Percentiles rank a stretch among this genome's conserved stretches.
Conservation (phyloP, 805 yeast genomes). For the Yamadazyma philogaea region DNA sequence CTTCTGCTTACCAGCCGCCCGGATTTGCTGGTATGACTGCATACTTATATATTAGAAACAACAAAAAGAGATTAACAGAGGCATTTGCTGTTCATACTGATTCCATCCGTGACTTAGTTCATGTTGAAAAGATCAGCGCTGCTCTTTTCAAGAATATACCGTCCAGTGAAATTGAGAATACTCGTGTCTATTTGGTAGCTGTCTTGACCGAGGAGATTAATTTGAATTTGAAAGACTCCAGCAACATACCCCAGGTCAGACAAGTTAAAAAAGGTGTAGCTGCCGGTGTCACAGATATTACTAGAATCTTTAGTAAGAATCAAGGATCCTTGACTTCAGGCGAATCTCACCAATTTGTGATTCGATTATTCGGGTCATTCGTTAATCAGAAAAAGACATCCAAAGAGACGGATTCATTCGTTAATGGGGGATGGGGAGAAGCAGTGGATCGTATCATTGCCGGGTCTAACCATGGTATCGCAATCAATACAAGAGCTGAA, state of each 20-base stretch:
- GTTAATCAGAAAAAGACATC: constrained; percentile 40
- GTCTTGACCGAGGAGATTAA: constrained; percentile 68
- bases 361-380: constrained; percentile 70
- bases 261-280: constrained; percentile 74
- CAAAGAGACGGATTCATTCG: constrained; percentile 13
- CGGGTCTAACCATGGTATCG: constrained; percentile 74
- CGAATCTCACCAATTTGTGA: constrained; percentile 65
- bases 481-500: constrained; percentile 79
- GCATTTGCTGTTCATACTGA: constrained; percentile 69
- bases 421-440: constrained; percentile 85
- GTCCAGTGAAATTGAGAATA: constrained; percentile 56
- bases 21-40: constrained; percentile 73
- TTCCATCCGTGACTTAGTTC: constrained; percentile 52
- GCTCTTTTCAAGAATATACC: constrained; percentile 80
- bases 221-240: constrained; percentile 31
- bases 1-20: constrained; percentile 58
- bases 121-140: constrained; percentile 67
- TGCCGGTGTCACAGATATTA: constrained; percentile 83
- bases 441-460: constrained; percentile 71
- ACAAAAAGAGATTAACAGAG: constrained; percentile 66
- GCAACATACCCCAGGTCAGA: constrained; percentile 28
- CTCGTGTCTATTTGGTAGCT: constrained; percentile 73
- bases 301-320: constrained; percentile 68
- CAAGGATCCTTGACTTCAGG: constrained; percentile 60
- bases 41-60: constrained; percentile 65